Conservation (phyloP, 805 yeast species). For the Candida ponderosae region DNA sequence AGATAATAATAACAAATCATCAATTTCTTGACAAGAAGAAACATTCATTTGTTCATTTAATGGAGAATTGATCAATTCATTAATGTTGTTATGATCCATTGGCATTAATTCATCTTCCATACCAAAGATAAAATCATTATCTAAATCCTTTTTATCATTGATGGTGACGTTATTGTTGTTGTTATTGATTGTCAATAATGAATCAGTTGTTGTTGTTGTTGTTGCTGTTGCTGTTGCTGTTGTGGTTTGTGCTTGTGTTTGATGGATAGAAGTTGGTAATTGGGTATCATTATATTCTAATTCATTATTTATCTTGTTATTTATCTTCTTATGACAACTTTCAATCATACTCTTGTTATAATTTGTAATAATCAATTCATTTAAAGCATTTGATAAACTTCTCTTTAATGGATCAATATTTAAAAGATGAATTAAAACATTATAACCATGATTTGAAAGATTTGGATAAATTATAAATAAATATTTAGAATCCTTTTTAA, state of each 20-base stretch:
- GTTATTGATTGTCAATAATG: neutral
- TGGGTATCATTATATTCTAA: too few species aligned
- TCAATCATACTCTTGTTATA: too few species aligned
- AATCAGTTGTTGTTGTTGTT: neutral
- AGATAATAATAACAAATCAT: too few species aligned
- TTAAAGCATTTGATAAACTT: slow-evolving; percentile 43
- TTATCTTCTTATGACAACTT: too few species aligned
- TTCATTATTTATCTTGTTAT: too few species aligned
- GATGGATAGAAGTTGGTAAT: too few species aligned
- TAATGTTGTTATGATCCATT: neutral
- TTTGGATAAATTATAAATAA: slow-evolving; percentile 71
- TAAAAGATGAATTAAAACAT: slow-evolving; percentile 56
- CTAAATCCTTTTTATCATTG: neutral
- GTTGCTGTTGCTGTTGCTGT: too few species aligned
- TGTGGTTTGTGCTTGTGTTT: too few species aligned
- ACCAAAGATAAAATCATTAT: neutral
- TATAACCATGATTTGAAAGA: slow-evolving; percentile 63
- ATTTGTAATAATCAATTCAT: slow-evolving; percentile 33
- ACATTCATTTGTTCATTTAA: too few species aligned
- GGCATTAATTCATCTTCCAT: neutral
- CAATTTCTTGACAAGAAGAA: too few species aligned
- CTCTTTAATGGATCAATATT: slow-evolving; percentile 51
- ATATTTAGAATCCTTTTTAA: slow-evolving; percentile 59
- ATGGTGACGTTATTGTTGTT: neutral
- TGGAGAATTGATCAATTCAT: neutral